phyloP scores from a whole-genome alignment of 768 basidiomycete genomes.

The Sistotremastrum suecicum region DNA sequence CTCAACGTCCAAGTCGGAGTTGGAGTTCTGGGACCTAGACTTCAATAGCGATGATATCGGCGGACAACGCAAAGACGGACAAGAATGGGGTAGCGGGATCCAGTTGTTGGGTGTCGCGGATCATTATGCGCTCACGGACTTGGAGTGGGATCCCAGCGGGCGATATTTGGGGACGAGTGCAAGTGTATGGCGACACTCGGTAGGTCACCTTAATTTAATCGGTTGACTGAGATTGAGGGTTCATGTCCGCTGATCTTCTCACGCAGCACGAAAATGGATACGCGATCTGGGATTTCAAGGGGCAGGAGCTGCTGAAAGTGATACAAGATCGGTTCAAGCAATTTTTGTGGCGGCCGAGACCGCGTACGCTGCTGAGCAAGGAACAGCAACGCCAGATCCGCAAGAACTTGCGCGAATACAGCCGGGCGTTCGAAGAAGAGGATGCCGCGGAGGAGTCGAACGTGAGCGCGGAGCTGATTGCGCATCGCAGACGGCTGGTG shows the following conservation, averaged over 20 bases:
- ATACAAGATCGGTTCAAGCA: constrained; percentile 95
- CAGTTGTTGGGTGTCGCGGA: constrained; percentile 77
- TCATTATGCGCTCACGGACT: constrained; percentile 94
- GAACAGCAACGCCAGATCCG: constrained; percentile 80
- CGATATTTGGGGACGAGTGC: constrained; percentile 88
- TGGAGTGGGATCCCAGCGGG: constrained; percentile 97
- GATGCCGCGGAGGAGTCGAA: constrained; percentile 92
- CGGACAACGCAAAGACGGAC: constrained; percentile 28
- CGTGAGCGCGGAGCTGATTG: constrained; percentile 86
- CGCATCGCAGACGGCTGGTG: constrained; percentile 78
- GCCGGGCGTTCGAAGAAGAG: constrained; percentile 87
- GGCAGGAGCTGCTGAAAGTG: constrained; percentile 84
- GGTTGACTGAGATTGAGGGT: background rate
- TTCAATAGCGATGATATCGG: constrained; percentile 55
- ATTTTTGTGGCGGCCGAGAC: constrained; percentile 97
- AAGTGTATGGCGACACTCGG: constrained; percentile 89
- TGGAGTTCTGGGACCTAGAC: constrained; percentile 99
- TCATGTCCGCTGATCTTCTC: background rate
- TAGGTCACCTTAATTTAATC: constrained; percentile 23
- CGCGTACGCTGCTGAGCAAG: constrained; percentile 70
- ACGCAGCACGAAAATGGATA: constrained; percentile 88
- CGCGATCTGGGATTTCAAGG: constrained; percentile 95
- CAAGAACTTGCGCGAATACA: constrained; percentile 83
- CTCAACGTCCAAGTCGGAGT: constrained; percentile 86
- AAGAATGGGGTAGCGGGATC: constrained; percentile 79